Evolutionary conservation across 495 filamentous ascomycete species (phyloP), one percentile per base, ranked within the genome.

Genomic region (Talaromyces nanjingensis): DNA sequence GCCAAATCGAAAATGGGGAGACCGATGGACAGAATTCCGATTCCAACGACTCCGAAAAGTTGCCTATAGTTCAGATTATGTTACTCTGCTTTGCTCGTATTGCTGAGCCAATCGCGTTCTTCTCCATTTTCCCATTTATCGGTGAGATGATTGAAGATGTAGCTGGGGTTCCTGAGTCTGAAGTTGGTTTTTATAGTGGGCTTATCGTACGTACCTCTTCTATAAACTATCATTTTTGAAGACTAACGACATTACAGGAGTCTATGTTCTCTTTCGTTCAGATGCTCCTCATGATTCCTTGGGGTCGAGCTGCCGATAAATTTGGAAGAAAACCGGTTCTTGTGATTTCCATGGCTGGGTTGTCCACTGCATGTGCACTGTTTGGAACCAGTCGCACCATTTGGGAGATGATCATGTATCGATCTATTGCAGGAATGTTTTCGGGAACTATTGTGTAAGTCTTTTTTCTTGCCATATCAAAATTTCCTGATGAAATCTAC

Each of bases 31-130:
- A 54, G 27, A 62, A 1, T 22, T 37, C 18, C 16, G 68, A 72
- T 31, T 71, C 72, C 29, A 25, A 59, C 1, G 56, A 59, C 6
- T 37, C 27, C 34, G 74, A 70, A 24, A 81, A 86, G 8, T 65
- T 91, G 14, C 87, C 86, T 11, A 74, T 74, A 60, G 22, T 65
- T 9, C 89, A 91, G 68, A 82, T 91, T 47, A 66, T 86, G 47
- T 71, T 88, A 3, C 82, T 91, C 22, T 90, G 88, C 73, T 88
- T 82, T 69, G 84, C 85, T 1, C 80, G 87, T 9, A 70, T 86
- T n/a, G 72, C 89, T n/a, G 89, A 91, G 72, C 88, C 89, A 4
- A 76, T 90, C 34, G 86, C 87, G 16, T 91, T 87, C 74, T 91
- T 91, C 75, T 81, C 78, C 67, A 90, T 91, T 70, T 87, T 91